Conservation (phyloP, 106 monocot genomes). For the Platanthera guangdongensis region DNA sequence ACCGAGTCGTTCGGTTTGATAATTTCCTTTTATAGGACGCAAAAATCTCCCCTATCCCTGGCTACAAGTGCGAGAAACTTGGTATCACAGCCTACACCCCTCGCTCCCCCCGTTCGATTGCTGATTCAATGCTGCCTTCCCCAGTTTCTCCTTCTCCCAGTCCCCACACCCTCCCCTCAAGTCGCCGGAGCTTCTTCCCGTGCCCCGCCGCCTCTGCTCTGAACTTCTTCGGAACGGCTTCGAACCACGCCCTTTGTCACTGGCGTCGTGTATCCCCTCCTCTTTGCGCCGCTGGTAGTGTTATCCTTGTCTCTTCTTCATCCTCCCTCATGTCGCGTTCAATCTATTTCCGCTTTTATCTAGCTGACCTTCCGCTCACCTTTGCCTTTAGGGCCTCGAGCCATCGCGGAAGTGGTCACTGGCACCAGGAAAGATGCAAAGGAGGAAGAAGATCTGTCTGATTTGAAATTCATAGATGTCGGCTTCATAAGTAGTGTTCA, state of each 20-base stretch:
- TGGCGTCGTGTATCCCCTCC: neutral
- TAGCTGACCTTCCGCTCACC: neutral
- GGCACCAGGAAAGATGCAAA: neutral
- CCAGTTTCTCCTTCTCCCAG: neutral
- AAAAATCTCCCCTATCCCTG: too few species aligned
- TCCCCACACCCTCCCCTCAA: neutral
- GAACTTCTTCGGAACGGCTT: neutral
- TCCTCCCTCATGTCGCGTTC: neutral
- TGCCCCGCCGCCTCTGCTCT: neutral
- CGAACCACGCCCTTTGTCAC: neutral
- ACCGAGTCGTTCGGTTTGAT: too few species aligned
- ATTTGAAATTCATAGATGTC: constrained; percentile 29
- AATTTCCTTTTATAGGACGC: too few species aligned
- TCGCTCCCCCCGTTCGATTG: neutral
- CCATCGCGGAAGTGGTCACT: neutral
- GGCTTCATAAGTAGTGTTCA: constrained; percentile 44
- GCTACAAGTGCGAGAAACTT: too few species aligned
- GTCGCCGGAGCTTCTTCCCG: constrained; percentile 2
- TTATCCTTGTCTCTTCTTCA: neutral
- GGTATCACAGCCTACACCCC: too few species aligned
- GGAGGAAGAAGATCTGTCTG: neutral
- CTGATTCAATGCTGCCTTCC: constrained; percentile 3
- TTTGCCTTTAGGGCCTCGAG: neutral
- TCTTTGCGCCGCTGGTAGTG: neutral
- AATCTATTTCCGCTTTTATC: neutral